Conservation (phyloP, 164 flowering plant genomes). For the Aristolochia contorta region DNA sequence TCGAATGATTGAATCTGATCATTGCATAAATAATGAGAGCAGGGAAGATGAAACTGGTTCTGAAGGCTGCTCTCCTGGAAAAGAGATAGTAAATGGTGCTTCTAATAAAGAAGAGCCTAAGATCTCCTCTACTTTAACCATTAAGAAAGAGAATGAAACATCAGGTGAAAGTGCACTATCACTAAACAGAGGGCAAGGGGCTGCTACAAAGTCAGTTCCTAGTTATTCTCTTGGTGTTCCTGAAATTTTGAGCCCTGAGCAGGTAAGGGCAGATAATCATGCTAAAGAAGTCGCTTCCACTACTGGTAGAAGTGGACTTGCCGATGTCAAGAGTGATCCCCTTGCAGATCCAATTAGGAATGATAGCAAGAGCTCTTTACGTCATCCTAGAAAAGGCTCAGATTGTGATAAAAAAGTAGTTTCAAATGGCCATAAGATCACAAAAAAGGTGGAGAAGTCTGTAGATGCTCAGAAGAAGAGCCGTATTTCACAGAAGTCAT, state of each 20-base stretch:
- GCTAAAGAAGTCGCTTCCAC: no score
- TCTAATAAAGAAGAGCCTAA: conserved; percentile 6
- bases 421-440: conserved; percentile 22
- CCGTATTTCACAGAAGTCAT: conserved; percentile 7
- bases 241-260: conserved; percentile 2
- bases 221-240: conserved; percentile 16
- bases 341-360: conserved; percentile 11
- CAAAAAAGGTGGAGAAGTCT: conserved; percentile 18
- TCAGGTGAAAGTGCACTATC: conserved; percentile 15
- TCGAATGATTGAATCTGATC: conserved; percentile 11
- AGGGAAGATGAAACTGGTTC: conserved; percentile 22
- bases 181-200: conserved; percentile 16
- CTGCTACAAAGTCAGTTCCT: conserved; percentile 11
- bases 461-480: conserved; percentile 13
- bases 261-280: conserved; percentile 1
- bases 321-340: conserved; percentile 12
- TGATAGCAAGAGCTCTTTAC: conserved; percentile 5
- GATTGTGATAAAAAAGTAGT: conserved; percentile 17
- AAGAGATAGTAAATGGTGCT: conserved; percentile 15
- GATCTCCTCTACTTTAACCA: conserved; percentile 12
- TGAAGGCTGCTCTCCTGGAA: conserved; percentile 24
- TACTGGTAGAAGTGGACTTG: background rate
- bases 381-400: conserved; percentile 7
- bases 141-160: conserved; percentile 4
- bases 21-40: conserved; percentile 14